Evolutionary conservation across 2,329 filamentous ascomycete genomes (phyloP), one percentile per base, ranked within the genome.

Genomic region (Saccharata proteae): DNA sequence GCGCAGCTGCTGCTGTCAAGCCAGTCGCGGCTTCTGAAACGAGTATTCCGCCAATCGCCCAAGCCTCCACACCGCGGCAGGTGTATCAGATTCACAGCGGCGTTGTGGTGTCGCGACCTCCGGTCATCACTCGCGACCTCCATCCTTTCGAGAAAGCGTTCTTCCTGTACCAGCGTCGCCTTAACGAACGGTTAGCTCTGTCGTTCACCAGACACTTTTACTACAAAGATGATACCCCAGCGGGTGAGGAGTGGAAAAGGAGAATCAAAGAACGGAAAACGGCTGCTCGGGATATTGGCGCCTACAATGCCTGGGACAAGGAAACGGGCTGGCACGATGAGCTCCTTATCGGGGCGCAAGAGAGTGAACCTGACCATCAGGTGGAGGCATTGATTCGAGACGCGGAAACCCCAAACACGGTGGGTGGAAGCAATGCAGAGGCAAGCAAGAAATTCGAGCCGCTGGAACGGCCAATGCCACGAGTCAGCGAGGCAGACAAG

Each of bases 141-240:
- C 81, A 80, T 19, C 69, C 82, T 9, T 96, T 98, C 59, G 90
- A 98, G 59, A 80, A 84, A 51, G 70, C 88, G 41, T 96, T 80
- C 62, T 93, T 80, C 67, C 85, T 98, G 55, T 98, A 98, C 64
- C 90, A 98, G 63, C 88, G 88, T 47, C 84, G 90, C 10, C 70
- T 98, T 38, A 93, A 96, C 58, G 90, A 98, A 66, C 81, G 90
- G 25, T 69, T 93, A 31, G 76, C 78, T 13, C 70, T 90, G 4
- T 82, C 86, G 2, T 98, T 96, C 57, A 80, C 80, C 35, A 75
- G 81, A 43, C 81, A 81, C 54, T 90, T 96, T 62, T 98, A 93
- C 69, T 93, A 86, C 71, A 93, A 93, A 65, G 77, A 77, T 44
- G 82, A 83, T 51, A 93, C 86, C 8, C 78, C 85, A 1, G 69